Conservation (phyloP, 2,329 filamentous ascomycete species). For the Fulvia fulva region DNA sequence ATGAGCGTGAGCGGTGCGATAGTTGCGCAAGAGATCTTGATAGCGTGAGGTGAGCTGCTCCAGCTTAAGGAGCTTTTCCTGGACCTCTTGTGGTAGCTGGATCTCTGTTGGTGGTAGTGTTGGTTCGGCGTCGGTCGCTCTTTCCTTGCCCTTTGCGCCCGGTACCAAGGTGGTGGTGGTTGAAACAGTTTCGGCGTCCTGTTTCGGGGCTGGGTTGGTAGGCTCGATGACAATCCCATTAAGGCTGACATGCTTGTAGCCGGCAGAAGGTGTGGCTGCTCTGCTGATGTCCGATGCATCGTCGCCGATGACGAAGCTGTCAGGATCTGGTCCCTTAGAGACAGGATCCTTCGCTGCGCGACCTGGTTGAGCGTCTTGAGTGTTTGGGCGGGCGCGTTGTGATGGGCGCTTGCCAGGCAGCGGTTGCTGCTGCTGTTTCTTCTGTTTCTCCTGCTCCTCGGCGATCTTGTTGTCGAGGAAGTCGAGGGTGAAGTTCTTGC, state of each 20-base stretch:
- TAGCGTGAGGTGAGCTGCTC: conserved; percentile 87
- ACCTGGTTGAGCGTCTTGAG: background rate
- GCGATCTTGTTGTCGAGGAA: conserved; percentile 62
- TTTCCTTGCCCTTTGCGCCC: conserved; percentile 24
- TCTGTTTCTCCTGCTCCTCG: conserved; percentile 83
- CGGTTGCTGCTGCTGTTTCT: conserved; percentile 34
- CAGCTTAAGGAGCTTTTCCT: conserved; percentile 73
- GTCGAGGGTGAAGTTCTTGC: conserved; percentile 36
- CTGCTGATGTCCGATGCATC: conserved; percentile 64
- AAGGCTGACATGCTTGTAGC: conserved; percentile 35
- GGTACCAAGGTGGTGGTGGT: conserved; percentile 12
- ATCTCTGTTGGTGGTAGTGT: background rate
- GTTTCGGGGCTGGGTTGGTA: background rate
- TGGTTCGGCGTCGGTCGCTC: conserved; percentile 20
- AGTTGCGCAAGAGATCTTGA: conserved; percentile 83
- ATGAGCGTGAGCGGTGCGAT: conserved; percentile 82
- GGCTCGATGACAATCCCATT: background rate
- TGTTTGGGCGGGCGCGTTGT: background rate
- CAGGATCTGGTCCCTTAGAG: conserved; percentile 66
- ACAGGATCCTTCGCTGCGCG: background rate
- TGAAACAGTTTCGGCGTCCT: conserved; percentile 23
- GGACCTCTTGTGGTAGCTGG: conserved; percentile 65
- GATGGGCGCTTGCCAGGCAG: conserved; percentile 7
- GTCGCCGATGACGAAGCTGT: conserved; percentile 84
- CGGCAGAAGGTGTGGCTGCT: conserved; percentile 56